Percentiles rank a stretch among this genome's conserved stretches.
These are phyloP conservation scores for Penicillium sp. DNA, from an alignment of 2,329 filamentous ascomycete genomes.

Conservation along the genomic window DNA sequence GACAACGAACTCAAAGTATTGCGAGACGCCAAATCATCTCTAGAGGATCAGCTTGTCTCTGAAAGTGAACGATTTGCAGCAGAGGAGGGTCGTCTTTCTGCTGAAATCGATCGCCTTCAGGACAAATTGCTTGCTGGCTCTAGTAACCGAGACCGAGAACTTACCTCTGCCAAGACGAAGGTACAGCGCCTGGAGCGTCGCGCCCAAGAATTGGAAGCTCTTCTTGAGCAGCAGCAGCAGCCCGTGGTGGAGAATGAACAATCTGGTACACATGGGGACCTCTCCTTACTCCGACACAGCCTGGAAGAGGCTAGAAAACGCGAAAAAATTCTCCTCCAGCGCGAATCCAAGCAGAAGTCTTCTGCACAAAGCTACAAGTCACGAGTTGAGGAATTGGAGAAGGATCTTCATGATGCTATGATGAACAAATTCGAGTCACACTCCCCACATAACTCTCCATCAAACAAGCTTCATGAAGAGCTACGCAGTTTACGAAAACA, in stretches of 20 bases:
- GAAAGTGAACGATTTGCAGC: constrained; percentile 64
- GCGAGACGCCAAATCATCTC: constrained; percentile 60
- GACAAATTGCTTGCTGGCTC: constrained; percentile 47
- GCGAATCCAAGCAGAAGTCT: constrained; percentile 63
- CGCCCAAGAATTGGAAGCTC: constrained; percentile 48
- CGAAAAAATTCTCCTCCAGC: constrained; percentile 62
- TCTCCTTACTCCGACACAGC: constrained; percentile 61
- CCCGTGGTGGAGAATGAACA: constrained; percentile 39
- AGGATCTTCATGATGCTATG: constrained; percentile 61
- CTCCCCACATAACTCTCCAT: constrained; percentile 53
- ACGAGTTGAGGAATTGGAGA: constrained; percentile 65
- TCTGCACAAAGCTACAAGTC: constrained; percentile 61
- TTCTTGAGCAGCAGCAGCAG: constrained; percentile 58
- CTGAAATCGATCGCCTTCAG: constrained; percentile 50
- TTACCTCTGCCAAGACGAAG: constrained; percentile 56
- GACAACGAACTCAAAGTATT: constrained; percentile 65
- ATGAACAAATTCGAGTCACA: constrained; percentile 51
- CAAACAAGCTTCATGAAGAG: constrained; percentile 48
- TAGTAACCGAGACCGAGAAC: constrained; percentile 47
- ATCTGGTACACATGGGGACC: constrained; percentile 42
- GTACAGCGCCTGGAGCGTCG: constrained; percentile 63
- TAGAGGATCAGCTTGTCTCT: constrained; percentile 63
- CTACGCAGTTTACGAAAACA: constrained; percentile 59
- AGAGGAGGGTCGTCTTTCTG: constrained; percentile 61
- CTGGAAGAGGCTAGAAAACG: constrained; percentile 63